Base-by-base conservation (phyloP, 306 rosid species). In the Mucuna pruriens region DNA sequence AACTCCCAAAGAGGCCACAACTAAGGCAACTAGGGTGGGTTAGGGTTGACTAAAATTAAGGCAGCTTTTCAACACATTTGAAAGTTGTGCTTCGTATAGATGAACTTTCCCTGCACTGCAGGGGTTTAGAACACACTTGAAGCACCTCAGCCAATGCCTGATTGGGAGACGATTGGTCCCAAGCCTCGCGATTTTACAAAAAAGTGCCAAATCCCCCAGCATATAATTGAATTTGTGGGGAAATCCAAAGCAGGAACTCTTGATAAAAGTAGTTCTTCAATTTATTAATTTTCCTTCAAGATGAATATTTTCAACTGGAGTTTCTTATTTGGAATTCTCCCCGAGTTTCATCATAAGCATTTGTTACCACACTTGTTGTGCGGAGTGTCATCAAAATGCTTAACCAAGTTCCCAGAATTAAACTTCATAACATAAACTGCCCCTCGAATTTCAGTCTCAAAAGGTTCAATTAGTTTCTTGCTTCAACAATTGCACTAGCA, bases 251-350 rank as follows among this genome's bases (percentile, higher is more conserved):
- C 72, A 31, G 55, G 52, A 71, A 15, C 68, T 58, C 78, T 45
- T 61, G 78, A 79, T 70, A 70, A 71, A 45, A 46, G 45, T 60
- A 71, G 77, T 80, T 58, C 46, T 52, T 54, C 68, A 67, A 66
- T 40, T 44, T 80, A 17, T 78, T 52, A 71, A 11, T 62, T 69
- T 79, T n/a, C 60, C 38, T 79, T 29, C 51, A 9, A 10, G 36
- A 60, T 46, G 46, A 45, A 31, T 23, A 33, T 25, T 46, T 60
- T 15, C 33, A 70, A 60, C 54, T 45, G 38, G 10, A 46, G 22
- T 71, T 71, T 19, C 52, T 2, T 58, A 58, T 60, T 45, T 61
- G 48, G 73, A 75, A 42, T 5, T 55, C 26, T 66, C 51, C 33
- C 19, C 45, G 54, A 40, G 42, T 66, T 69, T 26, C 49, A 36